Conservation (phyloP, 2,329 filamentous ascomycete genomes). For the Talaromyces rugulosus region DNA sequence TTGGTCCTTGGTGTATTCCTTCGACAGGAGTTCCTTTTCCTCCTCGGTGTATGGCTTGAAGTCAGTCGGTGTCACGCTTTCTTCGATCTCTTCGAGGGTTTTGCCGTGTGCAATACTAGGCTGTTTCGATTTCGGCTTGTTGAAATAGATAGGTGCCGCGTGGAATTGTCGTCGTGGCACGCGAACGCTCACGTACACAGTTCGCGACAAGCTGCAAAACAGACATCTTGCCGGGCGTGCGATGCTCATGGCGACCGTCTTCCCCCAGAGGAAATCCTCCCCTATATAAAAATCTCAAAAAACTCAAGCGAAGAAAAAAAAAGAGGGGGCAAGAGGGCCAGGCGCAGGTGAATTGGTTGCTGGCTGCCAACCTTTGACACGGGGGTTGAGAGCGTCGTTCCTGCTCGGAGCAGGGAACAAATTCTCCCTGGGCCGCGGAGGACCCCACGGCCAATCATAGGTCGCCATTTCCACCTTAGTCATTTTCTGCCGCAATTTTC, state of each 20-base stretch:
- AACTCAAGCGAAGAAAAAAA: slow-evolving; percentile 5
- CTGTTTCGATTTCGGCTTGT: slow-evolving; percentile 35
- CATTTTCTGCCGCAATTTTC: slow-evolving; percentile 1
- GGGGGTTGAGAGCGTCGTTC: slow-evolving; percentile 5
- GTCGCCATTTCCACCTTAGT: slow-evolving; percentile 6
- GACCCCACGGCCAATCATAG: slow-evolving; percentile 7
- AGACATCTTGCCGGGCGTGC: slow-evolving; percentile 47
- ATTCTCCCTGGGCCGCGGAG: slow-evolving; percentile 22
- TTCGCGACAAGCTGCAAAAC: slow-evolving; percentile 45
- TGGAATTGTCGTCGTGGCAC: slow-evolving; percentile 49
- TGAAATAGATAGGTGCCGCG: slow-evolving; percentile 35
- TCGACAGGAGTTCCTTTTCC: slow-evolving; percentile 59
- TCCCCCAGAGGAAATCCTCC: slow-evolving; percentile 18
- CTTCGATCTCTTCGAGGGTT: slow-evolving; percentile 18
- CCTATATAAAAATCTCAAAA: slow-evolving; percentile 7
- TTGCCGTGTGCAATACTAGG: slow-evolving; percentile 23
- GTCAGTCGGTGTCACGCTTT: slow-evolving; percentile 23
- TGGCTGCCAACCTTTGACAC: slow-evolving; percentile 2
- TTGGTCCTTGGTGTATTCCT: slow-evolving; percentile 76
- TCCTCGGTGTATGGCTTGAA: slow-evolving; percentile 61
- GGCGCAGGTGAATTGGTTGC: slow-evolving; percentile 2
- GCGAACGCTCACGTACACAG: slow-evolving; percentile 33
- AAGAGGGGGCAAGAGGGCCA: not conserved
- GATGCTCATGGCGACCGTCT: slow-evolving; percentile 43
- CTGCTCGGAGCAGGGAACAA: slow-evolving; percentile 16